phyloP scores from a whole-genome alignment of 805 yeast genomes.

The Maudiozyma turicensis region DNA sequence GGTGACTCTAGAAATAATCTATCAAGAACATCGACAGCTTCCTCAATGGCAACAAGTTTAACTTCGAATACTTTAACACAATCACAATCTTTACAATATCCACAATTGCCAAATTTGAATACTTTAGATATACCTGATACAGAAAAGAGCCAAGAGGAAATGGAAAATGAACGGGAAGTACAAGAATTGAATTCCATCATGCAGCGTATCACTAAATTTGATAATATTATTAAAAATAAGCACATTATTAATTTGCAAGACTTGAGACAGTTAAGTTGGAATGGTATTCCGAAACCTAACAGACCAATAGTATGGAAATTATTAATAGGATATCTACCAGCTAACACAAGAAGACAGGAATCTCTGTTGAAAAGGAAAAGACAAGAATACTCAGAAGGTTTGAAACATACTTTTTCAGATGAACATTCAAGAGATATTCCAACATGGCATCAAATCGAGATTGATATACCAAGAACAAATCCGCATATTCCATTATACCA shows the following conservation, averaged over 20 bases:
- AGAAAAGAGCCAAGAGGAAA: slow-evolving; percentile 16
- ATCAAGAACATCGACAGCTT: slow-evolving; percentile 10
- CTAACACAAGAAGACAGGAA: slow-evolving; percentile 67
- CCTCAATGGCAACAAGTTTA: slow-evolving; percentile 18
- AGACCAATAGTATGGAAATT: slow-evolving; percentile 86
- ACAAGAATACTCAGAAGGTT: slow-evolving; percentile 73
- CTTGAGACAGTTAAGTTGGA: slow-evolving; percentile 78
- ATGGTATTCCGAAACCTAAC: slow-evolving; percentile 77
- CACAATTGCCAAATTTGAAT: slow-evolving; percentile 23
- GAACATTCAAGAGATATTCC: slow-evolving; percentile 53
- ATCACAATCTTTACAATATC: slow-evolving; percentile 15
- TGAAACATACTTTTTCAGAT: slow-evolving; percentile 48
- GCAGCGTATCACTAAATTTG: slow-evolving; percentile 58
- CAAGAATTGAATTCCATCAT: slow-evolving; percentile 48
- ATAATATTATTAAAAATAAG: slow-evolving; percentile 42
- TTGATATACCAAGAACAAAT: slow-evolving; percentile 90
- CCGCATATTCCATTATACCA: slow-evolving; percentile 73
- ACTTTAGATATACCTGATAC: slow-evolving; percentile 13
- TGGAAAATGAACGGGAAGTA: slow-evolving; percentile 24
- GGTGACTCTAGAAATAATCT: slow-evolving; percentile 6
- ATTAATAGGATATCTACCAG: slow-evolving; percentile 80
- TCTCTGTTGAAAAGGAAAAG: slow-evolving; percentile 68
- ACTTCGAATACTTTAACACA: slow-evolving; percentile 2
- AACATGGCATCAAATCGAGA: slow-evolving; percentile 91
- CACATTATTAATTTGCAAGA: slow-evolving; percentile 58